Percentiles rank a stretch among this genome's conserved stretches.
phyloP scores from a whole-genome alignment of 108 stramenopile species.

The Cyclostephanos tholiformis region DNA sequence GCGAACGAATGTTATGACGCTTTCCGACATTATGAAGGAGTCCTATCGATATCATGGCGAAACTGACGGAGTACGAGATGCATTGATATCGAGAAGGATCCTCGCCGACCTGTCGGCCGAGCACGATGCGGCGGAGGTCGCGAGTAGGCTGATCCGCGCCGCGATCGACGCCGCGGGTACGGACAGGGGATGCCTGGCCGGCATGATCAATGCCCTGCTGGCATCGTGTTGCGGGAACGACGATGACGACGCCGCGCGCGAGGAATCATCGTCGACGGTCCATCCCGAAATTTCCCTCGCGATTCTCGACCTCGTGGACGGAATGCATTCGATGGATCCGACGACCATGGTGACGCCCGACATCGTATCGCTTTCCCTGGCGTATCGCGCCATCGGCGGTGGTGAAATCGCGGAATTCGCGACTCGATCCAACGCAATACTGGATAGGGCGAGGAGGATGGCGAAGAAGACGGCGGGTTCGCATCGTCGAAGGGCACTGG shows the following conservation, averaged over 20 bases:
- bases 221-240: slow-evolving; percentile 54
- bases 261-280: not conserved
- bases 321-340: slow-evolving; percentile 30
- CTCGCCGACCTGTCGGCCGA: slow-evolving; percentile 9
- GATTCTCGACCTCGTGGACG: slow-evolving; percentile 30
- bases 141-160: slow-evolving; percentile 35
- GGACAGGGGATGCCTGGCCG: slow-evolving; percentile 41
- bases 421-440: slow-evolving; percentile 28
- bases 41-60: slow-evolving; percentile 34
- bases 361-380: slow-evolving; percentile 26
- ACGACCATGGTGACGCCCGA: slow-evolving; percentile 32
- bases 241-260: slow-evolving; percentile 10
- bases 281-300: slow-evolving; percentile 21
- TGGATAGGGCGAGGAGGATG: slow-evolving; percentile 50
- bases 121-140: slow-evolving; percentile 25
- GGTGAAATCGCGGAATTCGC: not conserved
- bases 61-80: slow-evolving; percentile 40
- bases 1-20: not conserved
- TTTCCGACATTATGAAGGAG: slow-evolving; percentile 10
- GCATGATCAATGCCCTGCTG: slow-evolving; percentile 60
- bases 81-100: slow-evolving; percentile 19
- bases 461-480: slow-evolving; percentile 70
- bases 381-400: slow-evolving; percentile 8
- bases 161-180: slow-evolving; percentile 46
- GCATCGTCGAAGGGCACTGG: slow-evolving; percentile 62